Evolutionary conservation across 129 eudicot genomes (phyloP).

Genomic region (Flaveria sonorensis): DNA sequence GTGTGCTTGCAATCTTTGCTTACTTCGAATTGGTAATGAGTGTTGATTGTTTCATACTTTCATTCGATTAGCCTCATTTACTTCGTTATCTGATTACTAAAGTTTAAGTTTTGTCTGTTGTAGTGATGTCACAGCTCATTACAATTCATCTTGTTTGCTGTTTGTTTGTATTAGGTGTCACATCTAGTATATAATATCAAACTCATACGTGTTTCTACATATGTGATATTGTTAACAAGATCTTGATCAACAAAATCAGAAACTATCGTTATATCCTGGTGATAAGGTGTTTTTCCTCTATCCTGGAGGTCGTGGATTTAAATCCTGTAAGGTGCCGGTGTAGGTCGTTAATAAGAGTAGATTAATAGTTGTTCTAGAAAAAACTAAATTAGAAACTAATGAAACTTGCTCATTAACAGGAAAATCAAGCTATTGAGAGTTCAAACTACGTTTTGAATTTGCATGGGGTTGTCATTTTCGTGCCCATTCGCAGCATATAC

Average conservation of each 20-base stretch:
- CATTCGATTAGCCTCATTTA: conserved; percentile 8
- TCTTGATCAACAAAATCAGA: conserved; percentile 23
- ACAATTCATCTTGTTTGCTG: conserved; percentile 33
- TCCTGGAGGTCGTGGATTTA: no score
- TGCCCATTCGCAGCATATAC: conserved; percentile 59
- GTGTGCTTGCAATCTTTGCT: conserved; percentile 10
- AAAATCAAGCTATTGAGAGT: conserved; percentile 27
- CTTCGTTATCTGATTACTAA: not conserved
- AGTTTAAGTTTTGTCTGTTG: not conserved
- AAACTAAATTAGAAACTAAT: conserved; percentile 3
- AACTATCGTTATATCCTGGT: no score
- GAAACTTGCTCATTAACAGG: conserved; percentile 37
- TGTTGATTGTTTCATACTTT: conserved; percentile 1
- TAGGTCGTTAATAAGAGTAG: no score
- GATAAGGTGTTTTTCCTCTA: no score
- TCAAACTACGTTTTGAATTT: conserved; percentile 27
- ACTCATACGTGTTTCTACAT: not conserved
- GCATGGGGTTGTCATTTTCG: conserved; percentile 90
- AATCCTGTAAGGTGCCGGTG: no score
- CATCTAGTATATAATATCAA: not conserved
- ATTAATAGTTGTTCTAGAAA: no score
- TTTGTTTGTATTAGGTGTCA: conserved; percentile 41
- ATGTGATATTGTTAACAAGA: not conserved
- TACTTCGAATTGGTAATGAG: not conserved
- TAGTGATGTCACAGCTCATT: conserved; percentile 42